Base-by-base conservation (phyloP, 331 rosid genomes). In the Quercus tomentella region DNA sequence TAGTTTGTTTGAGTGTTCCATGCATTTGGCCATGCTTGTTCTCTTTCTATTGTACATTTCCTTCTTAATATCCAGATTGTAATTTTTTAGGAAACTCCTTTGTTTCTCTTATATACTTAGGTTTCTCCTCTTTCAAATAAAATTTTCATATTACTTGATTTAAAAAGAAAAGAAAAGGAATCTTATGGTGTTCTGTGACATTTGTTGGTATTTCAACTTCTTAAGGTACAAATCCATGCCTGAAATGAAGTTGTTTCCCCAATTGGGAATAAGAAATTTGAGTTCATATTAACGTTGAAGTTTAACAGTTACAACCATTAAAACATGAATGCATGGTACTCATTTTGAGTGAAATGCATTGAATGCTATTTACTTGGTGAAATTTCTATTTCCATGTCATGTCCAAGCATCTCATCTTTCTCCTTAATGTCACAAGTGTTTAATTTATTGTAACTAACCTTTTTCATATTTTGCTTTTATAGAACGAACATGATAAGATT, bases 401-500 rank as follows among this genome's bases (percentile, higher is more conserved):
- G 45, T 66, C 71, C 16, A 66, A 66, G 69, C 21, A 26, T 12
- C 11, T 3, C 7, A 7, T 60, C 31, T 60, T 23, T 22, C 66
- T 23, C 31, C 66, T 14, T 28, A 33, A 63, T 26, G 70, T 63
- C 70, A 2, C 70, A 14, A 60, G n/a, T 14, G 5, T 7, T 58
- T 41, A 22, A 17, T 26, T 43, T 81, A 10, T 54, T 56, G 63
- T 23, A 26, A 74, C 80, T 79, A 77, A 72, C 62, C 26, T 65
- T 57, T 66, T 69, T 66, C 52, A 43, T 67, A 54, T 76, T 14
- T 31, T 81, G 57, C 45, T 73, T 66, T 75, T 73, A 80, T 88
- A 93, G 99, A 93, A 82, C 61, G 96, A 96, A 70, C 97, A 90
- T 17, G 99, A 96, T 79, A 96, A 89, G 87, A 90, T 96, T 69